phyloP scores from a whole-genome alignment of 306 rosid species.

The Cyamopsis tetragonoloba region DNA sequence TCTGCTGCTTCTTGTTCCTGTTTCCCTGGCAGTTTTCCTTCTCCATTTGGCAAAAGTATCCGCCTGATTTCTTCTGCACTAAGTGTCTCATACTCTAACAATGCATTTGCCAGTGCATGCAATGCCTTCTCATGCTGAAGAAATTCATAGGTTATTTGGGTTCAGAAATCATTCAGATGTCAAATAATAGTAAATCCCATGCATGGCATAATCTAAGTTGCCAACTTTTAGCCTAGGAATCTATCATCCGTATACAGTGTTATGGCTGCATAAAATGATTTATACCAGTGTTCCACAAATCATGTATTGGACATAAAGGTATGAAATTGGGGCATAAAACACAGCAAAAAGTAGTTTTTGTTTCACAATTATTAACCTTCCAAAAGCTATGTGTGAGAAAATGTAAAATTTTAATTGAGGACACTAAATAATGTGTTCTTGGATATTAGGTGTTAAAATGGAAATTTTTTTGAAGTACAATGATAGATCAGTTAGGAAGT shows the following conservation, averaged over 20 bases:
- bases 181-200: not conserved
- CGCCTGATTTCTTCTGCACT: constrained; percentile 69
- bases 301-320: too few species aligned
- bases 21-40: constrained; percentile 52
- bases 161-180: constrained; percentile 4
- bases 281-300: not conserved
- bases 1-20: constrained; percentile 53
- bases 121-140: constrained; percentile 61
- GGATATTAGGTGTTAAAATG: not conserved
- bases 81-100: constrained; percentile 74
- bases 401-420: not conserved
- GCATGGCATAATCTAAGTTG: not conserved
- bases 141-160: constrained; percentile 2
- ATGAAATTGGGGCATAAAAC: too few species aligned
- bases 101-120: constrained; percentile 69
- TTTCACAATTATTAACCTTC: not conserved
- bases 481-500: not conserved
- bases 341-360: not conserved
- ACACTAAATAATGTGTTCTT: not conserved
- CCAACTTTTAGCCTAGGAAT: not conserved
- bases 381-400: not conserved
- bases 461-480: not conserved
- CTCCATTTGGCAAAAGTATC: constrained; percentile 47
- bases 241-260: not conserved
- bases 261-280: not conserved